Base-by-base conservation (phyloP, 352 stramenopile genomes). In the Phytophthora aleatoria region DNA sequence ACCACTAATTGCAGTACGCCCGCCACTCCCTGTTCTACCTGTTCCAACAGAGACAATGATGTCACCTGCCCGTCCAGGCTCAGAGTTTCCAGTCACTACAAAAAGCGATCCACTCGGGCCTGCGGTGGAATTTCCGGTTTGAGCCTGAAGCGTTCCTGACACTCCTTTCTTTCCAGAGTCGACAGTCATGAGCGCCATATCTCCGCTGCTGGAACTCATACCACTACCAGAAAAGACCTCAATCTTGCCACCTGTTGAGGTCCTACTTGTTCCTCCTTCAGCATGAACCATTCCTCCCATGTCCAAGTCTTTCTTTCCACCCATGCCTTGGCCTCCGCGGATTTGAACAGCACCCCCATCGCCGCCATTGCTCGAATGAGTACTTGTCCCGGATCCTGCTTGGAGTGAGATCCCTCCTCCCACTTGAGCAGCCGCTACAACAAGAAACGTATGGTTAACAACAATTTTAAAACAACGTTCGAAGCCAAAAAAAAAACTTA, bases 1-100 rank as follows among this genome's bases (percentile, higher is more conserved):
- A 57, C 79, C 85, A 47, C 58, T 70, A 7, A 99, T 38, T 6
- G 58, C 58, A 39, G 98, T 74, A 54, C 84, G 78, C 16, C 96
- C 94, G 45, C 96, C 96, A 59, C 87, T 85, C 5, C 79, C 85
- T 43, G 87, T 85, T 45, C 90, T 82, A n/a, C 92, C 91, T 41
- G 73, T 80, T 10, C 96, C 96, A 64, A 96, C 88, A 45, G 50
- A 77, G 8, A 96, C 31, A 16, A 70, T 66, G 38, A 98, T 88
- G 45, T 84, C 74, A 12, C 94, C 91, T 36, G 91, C 95, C 50
- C 78, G 61, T 31, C 85, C 90, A 49, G 81, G 68, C 41, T 76
- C 85, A 59, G 51, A 74, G 30, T 77, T 81, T 15, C 95, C 95
- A 16, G 94, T 97, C 20, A 70, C 56, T 10, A 98, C 24, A 45